Percentiles rank a stretch among this genome's conserved stretches.
Evolutionary conservation across 805 yeast genomes (phyloP).

Genomic region (Cyberlindnera samutprakarnensis): DNA sequence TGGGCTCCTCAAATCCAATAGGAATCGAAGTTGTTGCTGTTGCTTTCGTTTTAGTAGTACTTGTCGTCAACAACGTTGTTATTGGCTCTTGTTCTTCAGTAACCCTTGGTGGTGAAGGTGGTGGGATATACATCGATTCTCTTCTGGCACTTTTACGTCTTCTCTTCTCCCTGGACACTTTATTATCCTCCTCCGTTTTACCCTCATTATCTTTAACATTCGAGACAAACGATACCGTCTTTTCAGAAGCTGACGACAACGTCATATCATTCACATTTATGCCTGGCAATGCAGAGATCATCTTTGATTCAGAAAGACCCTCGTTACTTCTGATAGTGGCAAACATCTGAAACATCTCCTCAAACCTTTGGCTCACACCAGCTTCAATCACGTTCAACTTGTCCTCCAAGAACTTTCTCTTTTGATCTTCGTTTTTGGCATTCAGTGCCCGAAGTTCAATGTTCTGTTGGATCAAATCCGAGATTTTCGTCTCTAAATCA

Average conservation of each 20-base stretch:
- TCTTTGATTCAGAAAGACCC: slow-evolving; percentile 23
- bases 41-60: not conserved
- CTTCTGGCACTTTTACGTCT: slow-evolving; percentile 33
- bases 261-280: slow-evolving; percentile 4
- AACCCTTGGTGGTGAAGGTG: slow-evolving; percentile 7
- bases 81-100: not conserved
- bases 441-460: slow-evolving; percentile 31
- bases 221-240: slow-evolving; percentile 21
- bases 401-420: slow-evolving; percentile 29
- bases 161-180: slow-evolving; percentile 19
- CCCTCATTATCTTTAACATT: slow-evolving; percentile 15
- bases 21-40: not conserved
- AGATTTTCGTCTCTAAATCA: slow-evolving; percentile 44
- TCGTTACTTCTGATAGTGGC: slow-evolving; percentile 33
- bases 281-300: slow-evolving; percentile 1
- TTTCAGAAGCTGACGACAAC: slow-evolving; percentile 11
- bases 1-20: no score
- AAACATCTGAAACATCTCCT: slow-evolving; percentile 37
- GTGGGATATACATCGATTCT: slow-evolving; percentile 31
- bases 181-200: slow-evolving; percentile 16
- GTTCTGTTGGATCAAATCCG: slow-evolving; percentile 45
- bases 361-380: slow-evolving; percentile 33
- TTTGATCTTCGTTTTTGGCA: slow-evolving; percentile 23
- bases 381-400: slow-evolving; percentile 33
- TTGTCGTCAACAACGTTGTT: no score